Base-by-base conservation (phyloP, 192 early-diverging fungal species). In the Helicostylum pulchrum region DNA sequence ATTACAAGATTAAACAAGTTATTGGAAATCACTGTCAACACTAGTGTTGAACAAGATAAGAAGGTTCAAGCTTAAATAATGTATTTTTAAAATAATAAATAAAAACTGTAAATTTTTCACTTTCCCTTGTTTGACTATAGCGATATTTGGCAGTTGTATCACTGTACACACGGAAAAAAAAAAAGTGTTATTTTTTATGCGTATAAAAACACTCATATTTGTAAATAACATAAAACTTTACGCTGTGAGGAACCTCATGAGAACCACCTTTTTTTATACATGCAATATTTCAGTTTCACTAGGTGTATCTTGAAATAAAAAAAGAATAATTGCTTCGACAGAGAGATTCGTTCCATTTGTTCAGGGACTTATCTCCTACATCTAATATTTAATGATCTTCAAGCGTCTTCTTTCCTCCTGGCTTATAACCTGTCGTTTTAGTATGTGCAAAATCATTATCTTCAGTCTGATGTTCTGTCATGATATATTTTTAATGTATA, bases 301-400 rank as follows among this genome's bases (percentile, higher is more conserved):
- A n/a, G n/a, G n/a, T n/a, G n/a, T n/a, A n/a, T n/a, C n/a, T n/a
- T 21, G 4, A 3, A 34, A 20, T 6, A 17, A n/a, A 17, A 23
- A 43, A 36, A 43, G 11, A 12, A 30, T 30, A 34, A 10, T 52
- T 55, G 30, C 51, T 39, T 17, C 49, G 73, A 86, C 97, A 95
- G 49, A 99, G 86, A 17, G 92, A 93, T 63, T 87, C 88, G 82
- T 99, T 99, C 97, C 97, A 99, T 77, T 94, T 95, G 58, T 83
- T 78, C 36, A 99, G 84, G 17, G 94, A 93, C 74, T 94, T 92
- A 79, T 97, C 96, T 62, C 83, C 75, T 54, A 92, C 87, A 68
- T 97, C 96, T 53, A 99, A 82, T 36, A 83, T 70, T 62, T 90
- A 75, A 71, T 93, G 88, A 75, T 99, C 94, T 20, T 82, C 78